Percentiles rank a stretch among this genome's conserved stretches.
Conservation (phyloP, 441 rosid species). For the Geranium incanum region DNA sequence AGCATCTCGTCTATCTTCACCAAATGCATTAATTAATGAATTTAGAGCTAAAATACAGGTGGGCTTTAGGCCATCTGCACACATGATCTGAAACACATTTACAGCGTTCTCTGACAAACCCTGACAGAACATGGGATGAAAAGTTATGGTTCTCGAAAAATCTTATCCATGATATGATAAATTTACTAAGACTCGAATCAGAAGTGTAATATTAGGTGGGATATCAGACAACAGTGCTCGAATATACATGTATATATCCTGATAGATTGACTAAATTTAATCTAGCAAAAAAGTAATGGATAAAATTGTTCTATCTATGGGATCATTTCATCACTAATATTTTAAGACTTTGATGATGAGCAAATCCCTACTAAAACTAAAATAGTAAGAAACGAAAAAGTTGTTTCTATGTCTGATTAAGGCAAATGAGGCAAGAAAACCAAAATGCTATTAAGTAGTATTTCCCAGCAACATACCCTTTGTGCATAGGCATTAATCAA, state of each 20-base stretch:
- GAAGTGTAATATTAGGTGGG: neutral
- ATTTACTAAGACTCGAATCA: neutral
- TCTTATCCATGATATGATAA: constrained; percentile 9
- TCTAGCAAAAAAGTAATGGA: neutral
- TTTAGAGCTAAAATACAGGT: constrained; percentile 83
- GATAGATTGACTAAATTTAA: neutral
- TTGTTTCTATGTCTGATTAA: neutral
- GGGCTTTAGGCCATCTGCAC: constrained; percentile 77
- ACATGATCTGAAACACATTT: constrained; percentile 81
- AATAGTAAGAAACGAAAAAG: neutral
- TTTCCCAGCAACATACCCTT: constrained; percentile 44
- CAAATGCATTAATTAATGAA: constrained; percentile 90
- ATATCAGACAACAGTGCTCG: neutral
- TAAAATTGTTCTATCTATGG: neutral
- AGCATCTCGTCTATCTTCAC: constrained; percentile 84
- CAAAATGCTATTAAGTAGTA: neutral
- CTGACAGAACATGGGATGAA: constrained; percentile 32
- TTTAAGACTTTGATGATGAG: neutral
- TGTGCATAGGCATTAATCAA: constrained; percentile 95
- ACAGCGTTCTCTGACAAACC: constrained; percentile 90
- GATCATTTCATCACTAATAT: neutral
- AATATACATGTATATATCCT: neutral
- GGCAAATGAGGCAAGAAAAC: neutral
- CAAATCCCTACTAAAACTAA: constrained; percentile 4
- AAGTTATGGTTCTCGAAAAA: constrained; percentile 11